Conservation (phyloP, 306 rosid genomes). For the Cyclanthera cordifolia region DNA sequence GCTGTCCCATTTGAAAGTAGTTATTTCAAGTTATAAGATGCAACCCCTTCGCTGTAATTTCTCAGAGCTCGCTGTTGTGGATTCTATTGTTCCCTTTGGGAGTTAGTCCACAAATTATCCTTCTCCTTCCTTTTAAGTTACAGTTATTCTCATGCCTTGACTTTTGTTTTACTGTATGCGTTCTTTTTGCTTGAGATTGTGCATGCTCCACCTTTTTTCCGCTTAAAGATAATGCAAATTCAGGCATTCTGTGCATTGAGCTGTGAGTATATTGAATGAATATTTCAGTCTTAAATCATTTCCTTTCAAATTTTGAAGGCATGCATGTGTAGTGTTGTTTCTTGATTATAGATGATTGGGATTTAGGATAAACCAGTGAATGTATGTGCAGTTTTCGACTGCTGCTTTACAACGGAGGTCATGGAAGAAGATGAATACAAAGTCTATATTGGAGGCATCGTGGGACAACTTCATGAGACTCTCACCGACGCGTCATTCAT, state of each 20-base stretch:
- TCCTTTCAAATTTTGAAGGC: background rate
- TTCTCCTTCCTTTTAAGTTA: background rate
- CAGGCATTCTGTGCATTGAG: background rate
- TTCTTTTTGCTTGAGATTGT: background rate
- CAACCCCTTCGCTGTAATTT: background rate
- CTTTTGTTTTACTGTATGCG: background rate
- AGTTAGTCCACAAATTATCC: background rate
- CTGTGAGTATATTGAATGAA: conserved; percentile 5
- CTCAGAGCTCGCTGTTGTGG: background rate
- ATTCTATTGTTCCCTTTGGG: background rate
- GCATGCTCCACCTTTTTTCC: background rate
- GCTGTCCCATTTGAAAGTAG: background rate
- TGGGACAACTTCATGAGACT: conserved; percentile 51
- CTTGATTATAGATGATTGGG: background rate
- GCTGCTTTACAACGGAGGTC: conserved; percentile 80
- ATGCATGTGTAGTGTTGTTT: background rate
- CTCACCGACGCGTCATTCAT: conserved; percentile 76
- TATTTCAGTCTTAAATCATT: background rate
- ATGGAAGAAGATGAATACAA: conserved; percentile 65
- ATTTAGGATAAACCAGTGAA: background rate
- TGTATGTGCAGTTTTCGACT: conserved; percentile 65
- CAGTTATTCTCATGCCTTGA: background rate
- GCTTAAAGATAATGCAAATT: background rate
- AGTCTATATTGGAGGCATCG: conserved; percentile 66
- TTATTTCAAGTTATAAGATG: background rate